A percentile compares a stretch with the other conserved stretches of the same genome.
Conservation (phyloP, 202 grass and related monocot genomes). For the Digitaria exilis region DNA sequence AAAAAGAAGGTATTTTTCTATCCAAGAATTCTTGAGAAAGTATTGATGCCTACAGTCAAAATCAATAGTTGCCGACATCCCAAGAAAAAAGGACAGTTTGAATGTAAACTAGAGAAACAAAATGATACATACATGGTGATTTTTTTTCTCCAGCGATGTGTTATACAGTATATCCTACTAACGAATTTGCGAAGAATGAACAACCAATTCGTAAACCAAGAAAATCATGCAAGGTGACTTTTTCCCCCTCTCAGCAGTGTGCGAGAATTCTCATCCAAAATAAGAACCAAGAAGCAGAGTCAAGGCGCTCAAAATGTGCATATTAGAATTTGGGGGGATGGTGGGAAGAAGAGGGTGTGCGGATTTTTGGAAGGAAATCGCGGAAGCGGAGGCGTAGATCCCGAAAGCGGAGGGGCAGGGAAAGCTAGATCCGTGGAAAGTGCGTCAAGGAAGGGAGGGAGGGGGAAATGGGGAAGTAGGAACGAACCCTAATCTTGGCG, state of each 20-base stretch:
- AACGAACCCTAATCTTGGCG: slow-evolving; percentile 82
- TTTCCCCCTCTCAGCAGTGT: not conserved
- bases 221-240: not conserved
- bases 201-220: no score
- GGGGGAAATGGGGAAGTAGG: not conserved
- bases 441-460: not conserved
- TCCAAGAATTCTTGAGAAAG: not conserved
- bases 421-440: slow-evolving; percentile 30
- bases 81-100: not conserved
- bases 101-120: no score
- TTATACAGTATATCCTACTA: no score
- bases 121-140: no score
- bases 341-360: no score
- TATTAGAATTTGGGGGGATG: not conserved
- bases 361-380: not conserved
- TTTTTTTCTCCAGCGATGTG: no score
- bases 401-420: not conserved
- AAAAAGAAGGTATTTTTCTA: not conserved
- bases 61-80: not conserved
- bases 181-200: no score
- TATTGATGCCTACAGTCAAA: not conserved
- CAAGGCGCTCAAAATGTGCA: not conserved
- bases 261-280: not conserved
- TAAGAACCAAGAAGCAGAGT: not conserved
- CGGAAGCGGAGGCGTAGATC: slow-evolving; percentile 32